Base-by-base conservation (phyloP, 768 basidiomycete genomes). In the Dictyophora rubrovolvata region DNA sequence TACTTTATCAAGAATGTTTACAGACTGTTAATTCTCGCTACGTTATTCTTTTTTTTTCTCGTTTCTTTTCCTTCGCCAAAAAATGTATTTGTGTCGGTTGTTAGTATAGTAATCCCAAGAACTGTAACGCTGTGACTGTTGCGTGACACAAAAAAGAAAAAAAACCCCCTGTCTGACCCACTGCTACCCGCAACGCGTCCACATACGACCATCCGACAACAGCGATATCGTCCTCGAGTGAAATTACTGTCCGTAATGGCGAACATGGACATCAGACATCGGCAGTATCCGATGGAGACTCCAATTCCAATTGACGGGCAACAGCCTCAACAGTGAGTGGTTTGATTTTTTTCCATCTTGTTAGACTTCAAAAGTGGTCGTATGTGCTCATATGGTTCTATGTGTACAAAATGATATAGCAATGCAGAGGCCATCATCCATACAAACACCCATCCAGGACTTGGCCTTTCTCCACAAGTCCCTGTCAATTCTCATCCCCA, bases 111-210 rank as follows among this genome's bases (percentile, higher is more conserved):
- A 42, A 42, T 42, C n/a, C 42, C 12, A 28, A 28, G 28, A 34
- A 17, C 22, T 58, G 56, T 59, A 59, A 42, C 47, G 23, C 18
- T 56, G 46, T 53, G 20, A 22, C 42, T 50, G 21, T 4, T 9
- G 18, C 28, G 21, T 53, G 33, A 55, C 48, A 46, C 23, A 7
- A 28, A 28, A 28, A 7, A 28, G 7, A 28, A 42, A 4, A 12
- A 22, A 18, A 52, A 51, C 50, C 28, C 50, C 57, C 57, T 50
- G 49, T 59, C 33, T 48, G 33, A 56, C 55, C 55, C 49, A 56
- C 55, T 47, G 48, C 57, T 59, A 53, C 57, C 57, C 57, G 57
- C 57, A 59, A 59, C 57, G 57, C 57, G 57, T 53, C 57, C 57
- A 59, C 51, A 58, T 28, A 33, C n/a, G 46, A 33, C 42, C 42